Conservation (phyloP, 495 filamentous ascomycete genomes). For the Podospora comata region DNA sequence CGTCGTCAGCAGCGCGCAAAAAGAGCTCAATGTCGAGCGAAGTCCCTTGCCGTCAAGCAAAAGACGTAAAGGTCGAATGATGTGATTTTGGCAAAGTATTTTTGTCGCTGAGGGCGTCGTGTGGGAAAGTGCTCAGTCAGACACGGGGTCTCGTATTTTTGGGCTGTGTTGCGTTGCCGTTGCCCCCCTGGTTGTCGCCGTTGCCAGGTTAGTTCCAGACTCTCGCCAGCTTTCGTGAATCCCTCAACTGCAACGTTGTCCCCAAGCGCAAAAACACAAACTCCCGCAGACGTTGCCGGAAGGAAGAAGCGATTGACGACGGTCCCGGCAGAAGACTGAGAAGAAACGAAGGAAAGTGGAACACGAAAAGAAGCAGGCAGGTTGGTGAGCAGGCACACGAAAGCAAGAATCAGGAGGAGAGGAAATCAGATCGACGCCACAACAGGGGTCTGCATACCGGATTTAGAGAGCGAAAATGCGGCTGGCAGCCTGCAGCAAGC, state of each 20-base stretch:
- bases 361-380: slow-evolving; percentile 5
- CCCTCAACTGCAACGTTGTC: slow-evolving; percentile 6
- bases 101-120: slow-evolving; percentile 7
- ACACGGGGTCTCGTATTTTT: slow-evolving; percentile 16
- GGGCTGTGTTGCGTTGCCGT: slow-evolving; percentile 17
- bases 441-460: slow-evolving; percentile 10
- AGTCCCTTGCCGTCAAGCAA: background rate
- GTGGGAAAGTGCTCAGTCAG: slow-evolving; percentile 11
- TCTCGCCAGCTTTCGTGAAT: slow-evolving; percentile 7
- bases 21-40: background rate
- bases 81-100: background rate
- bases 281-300: background rate
- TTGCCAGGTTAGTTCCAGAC: slow-evolving; percentile 9
- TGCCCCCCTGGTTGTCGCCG: background rate
- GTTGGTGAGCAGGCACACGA: background rate
- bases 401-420: slow-evolving; percentile 2
- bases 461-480: slow-evolving; percentile 7
- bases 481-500: slow-evolving; percentile 11
- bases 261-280: background rate
- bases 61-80: background rate
- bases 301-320: background rate
- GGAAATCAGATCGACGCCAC: slow-evolving; percentile 7
- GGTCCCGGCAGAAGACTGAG: background rate
- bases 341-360: slow-evolving; percentile 1
- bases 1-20: background rate